Conservation (phyloP, 1,284 basidiomycete genomes). For the Tilletia horrida region DNA sequence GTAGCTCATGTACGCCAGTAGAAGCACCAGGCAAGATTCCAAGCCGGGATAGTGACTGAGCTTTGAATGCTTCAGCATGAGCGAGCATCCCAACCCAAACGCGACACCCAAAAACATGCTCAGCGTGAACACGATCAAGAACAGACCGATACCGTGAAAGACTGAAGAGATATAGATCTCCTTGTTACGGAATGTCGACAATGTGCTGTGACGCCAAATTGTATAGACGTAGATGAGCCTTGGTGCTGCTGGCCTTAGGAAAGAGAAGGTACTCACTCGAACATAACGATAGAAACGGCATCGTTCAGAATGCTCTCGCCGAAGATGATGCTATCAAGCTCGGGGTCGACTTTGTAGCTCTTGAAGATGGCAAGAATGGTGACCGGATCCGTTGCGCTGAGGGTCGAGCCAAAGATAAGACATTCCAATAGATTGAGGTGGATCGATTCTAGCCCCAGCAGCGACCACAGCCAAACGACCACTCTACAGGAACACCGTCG, state of each 20-base stretch:
- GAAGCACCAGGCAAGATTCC: conserved; percentile 87
- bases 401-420: conserved; percentile 89
- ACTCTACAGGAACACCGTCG: conserved; percentile 61
- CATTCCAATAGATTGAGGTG: conserved; percentile 65
- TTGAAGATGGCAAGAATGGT: conserved; percentile 99
- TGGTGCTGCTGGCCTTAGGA: neutral
- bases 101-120: conserved; percentile 89
- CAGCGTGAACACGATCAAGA: conserved; percentile 87
- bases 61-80: conserved; percentile 91
- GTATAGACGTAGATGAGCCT: neutral
- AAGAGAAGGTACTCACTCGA: conserved; percentile 72
- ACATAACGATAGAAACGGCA: conserved; percentile 99
- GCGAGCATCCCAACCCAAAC: conserved; percentile 83
- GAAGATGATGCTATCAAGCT: conserved; percentile 95
- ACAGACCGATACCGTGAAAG: conserved; percentile 92
- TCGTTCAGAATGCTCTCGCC: conserved; percentile 96
- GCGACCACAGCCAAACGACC: conserved; percentile 92
- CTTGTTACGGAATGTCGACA: conserved; percentile 84
- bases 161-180: conserved; percentile 83
- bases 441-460: conserved; percentile 65
- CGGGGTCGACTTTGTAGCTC: conserved; percentile 96
- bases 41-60: conserved; percentile 74
- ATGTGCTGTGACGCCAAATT: conserved; percentile 63
- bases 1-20: conserved; percentile 95
- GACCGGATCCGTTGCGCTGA: conserved; percentile 96